These are phyloP conservation scores for Lasiodiplodia sp. DNA, from an alignment of 2,329 filamentous ascomycete genomes.

Conservation along the genomic window DNA sequence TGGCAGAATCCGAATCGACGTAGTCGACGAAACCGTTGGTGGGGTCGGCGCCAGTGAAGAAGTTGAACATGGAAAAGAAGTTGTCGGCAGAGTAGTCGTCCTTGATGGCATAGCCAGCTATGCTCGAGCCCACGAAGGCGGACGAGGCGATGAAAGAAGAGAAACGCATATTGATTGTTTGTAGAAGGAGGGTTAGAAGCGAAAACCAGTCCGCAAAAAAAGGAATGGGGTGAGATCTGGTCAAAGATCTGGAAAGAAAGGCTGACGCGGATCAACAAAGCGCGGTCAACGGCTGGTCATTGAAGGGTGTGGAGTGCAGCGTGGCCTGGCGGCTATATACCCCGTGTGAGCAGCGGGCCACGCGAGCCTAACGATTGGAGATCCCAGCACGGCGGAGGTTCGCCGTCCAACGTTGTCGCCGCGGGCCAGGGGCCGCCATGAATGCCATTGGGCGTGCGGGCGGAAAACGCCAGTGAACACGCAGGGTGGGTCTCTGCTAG, in stretches of 20 bases:
- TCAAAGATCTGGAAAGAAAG: constrained; percentile 1
- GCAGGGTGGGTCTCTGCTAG: constrained; percentile 10
- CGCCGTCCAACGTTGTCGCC: not conserved
- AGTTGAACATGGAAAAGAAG: constrained; percentile 48
- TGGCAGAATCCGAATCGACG: constrained; percentile 48
- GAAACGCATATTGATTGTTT: constrained; percentile 41
- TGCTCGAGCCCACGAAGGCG: constrained; percentile 44
- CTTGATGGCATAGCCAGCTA: constrained; percentile 43
- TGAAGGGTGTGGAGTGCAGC: constrained; percentile 16
- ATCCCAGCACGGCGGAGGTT: constrained; percentile 18
- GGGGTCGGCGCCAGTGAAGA: constrained; percentile 51
- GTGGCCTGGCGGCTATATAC: constrained; percentile 22
- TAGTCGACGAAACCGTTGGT: constrained; percentile 55
- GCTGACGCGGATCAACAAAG: constrained; percentile 27
- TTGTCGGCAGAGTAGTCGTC: constrained; percentile 34
- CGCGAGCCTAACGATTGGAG: constrained; percentile 19
- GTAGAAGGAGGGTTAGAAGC: constrained; percentile 32
- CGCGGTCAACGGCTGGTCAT: constrained; percentile 27
- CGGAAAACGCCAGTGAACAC: not conserved
- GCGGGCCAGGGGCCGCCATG: not conserved
- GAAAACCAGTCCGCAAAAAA: constrained; percentile 18
- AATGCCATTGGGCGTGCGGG: constrained; percentile 16
- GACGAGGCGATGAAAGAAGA: constrained; percentile 44
- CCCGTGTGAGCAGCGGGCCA: constrained; percentile 9
- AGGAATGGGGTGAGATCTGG: constrained; percentile 9